These are phyloP conservation scores for Lumnitzera littorea DNA, from an alignment of 345 rosid genomes.

Conservation along the genomic window DNA sequence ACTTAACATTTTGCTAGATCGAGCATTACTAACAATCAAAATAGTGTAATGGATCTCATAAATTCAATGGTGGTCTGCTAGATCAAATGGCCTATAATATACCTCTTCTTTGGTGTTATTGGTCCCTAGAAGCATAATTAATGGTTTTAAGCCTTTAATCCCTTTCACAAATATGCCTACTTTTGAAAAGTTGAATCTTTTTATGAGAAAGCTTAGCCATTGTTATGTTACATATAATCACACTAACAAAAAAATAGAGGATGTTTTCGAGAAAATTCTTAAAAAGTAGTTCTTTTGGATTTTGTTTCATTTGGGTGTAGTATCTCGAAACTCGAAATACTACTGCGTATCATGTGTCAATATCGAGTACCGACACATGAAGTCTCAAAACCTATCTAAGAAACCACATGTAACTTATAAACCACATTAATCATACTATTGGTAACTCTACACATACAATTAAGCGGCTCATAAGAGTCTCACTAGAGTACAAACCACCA, in stretches of 20 bases:
- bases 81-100: neutral
- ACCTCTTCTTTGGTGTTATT: slow-evolving; percentile 54
- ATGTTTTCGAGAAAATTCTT: slow-evolving; percentile 67
- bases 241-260: slow-evolving; percentile 49
- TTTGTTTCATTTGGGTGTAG: slow-evolving; percentile 57
- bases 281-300: slow-evolving; percentile 63
- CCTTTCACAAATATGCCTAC: slow-evolving; percentile 66
- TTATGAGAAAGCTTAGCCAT: slow-evolving; percentile 81
- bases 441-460: no score
- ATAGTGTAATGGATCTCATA: slow-evolving; percentile 19
- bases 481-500: no score
- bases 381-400: no score
- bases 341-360: no score
- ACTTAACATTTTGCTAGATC: no score
- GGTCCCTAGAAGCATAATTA: slow-evolving; percentile 57
- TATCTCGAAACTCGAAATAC: no score
- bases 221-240: slow-evolving; percentile 83
- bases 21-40: no score
- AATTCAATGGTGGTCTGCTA: slow-evolving; percentile 14
- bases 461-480: no score
- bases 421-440: no score
- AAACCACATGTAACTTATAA: no score
- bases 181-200: slow-evolving; percentile 67
- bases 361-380: no score
- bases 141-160: slow-evolving; percentile 76